A percentile compares a stretch with the other conserved stretches of the same genome.
phyloP scores from a whole-genome alignment of 345 rosid species.

The Acer saccharum region DNA sequence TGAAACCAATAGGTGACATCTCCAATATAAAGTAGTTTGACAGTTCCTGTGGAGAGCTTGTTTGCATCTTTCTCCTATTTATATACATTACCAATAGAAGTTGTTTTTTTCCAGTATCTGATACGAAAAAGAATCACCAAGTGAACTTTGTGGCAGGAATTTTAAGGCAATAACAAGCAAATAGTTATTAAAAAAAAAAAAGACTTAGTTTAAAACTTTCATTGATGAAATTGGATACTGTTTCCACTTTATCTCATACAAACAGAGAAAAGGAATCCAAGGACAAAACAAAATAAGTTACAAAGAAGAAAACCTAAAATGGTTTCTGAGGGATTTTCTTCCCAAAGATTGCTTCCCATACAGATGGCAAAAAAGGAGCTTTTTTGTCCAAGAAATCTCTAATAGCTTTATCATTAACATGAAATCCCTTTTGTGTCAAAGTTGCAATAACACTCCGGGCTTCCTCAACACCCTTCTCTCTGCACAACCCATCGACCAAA shows the following conservation, averaged over 20 bases:
- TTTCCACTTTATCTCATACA: background rate
- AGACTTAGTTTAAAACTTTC: background rate
- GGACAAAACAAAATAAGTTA: slow-evolving; percentile 1
- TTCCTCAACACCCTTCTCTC: slow-evolving; percentile 62
- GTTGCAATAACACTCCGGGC: slow-evolving; percentile 43
- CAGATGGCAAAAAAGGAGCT: slow-evolving; percentile 56
- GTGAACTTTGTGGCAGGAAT: background rate
- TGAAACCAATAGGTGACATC: background rate
- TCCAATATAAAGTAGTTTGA: background rate
- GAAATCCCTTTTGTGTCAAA: slow-evolving; percentile 66
- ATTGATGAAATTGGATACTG: background rate
- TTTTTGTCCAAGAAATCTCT: slow-evolving; percentile 78
- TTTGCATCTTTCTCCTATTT: background rate
- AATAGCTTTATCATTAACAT: slow-evolving; percentile 62
- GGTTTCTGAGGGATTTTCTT: slow-evolving; percentile 43
- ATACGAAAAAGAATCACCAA: background rate
- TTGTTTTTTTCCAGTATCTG: too few relatives aligned
- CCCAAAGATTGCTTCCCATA: slow-evolving; percentile 78
- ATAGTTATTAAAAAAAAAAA: background rate
- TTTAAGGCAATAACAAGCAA: background rate
- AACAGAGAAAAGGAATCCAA: background rate
- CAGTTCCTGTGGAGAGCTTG: background rate
- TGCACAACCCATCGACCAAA: slow-evolving; percentile 74
- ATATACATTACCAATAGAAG: too few relatives aligned
- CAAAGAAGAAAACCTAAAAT: slow-evolving; percentile 28